These are phyloP conservation scores for Candida krabiensis DNA, from an alignment of 805 yeast species.

Conservation along the genomic window DNA sequence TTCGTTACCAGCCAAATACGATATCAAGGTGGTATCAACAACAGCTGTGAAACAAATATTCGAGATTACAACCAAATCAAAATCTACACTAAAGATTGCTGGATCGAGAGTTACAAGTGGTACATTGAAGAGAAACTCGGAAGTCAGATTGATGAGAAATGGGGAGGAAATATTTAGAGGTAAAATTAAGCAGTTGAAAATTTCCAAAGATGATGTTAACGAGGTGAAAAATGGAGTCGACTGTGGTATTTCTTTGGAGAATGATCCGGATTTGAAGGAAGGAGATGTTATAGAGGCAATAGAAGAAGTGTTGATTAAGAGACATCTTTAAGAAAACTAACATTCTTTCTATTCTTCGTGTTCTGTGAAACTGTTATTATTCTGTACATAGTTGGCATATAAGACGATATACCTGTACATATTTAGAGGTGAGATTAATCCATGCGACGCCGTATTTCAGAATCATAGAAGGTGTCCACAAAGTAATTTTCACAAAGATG, in stretches of 20 bases:
- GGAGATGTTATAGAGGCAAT: conserved; percentile 77
- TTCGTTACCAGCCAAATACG: conserved; percentile 63
- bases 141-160: conserved; percentile 36
- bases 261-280: conserved; percentile 32
- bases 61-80: conserved; percentile 59
- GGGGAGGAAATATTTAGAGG: conserved; percentile 49
- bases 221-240: conserved; percentile 85
- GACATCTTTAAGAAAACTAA: conserved; percentile 40
- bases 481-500: conserved; percentile 6
- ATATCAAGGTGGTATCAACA: conserved; percentile 64
- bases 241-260: conserved; percentile 78
- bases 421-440: not conserved
- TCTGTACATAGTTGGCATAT: too few species aligned
- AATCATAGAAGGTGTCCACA: conserved; percentile 14
- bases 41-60: conserved; percentile 73
- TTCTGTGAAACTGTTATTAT: too few species aligned
- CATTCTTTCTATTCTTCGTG: too few species aligned
- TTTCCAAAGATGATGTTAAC: conserved; percentile 72
- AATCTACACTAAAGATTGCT: conserved; percentile 64
- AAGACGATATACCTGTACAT: not conserved
- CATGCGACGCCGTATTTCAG: conserved; percentile 13
- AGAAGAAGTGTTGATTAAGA: conserved; percentile 62
- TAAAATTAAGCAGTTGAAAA: conserved; percentile 68
- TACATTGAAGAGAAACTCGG: conserved; percentile 54
- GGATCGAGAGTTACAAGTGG: conserved; percentile 85